Evolutionary conservation across 345 rosid genomes (phyloP), one percentile per base, ranked within the genome.

Genomic region (Arabidopsis arenosa): DNA sequence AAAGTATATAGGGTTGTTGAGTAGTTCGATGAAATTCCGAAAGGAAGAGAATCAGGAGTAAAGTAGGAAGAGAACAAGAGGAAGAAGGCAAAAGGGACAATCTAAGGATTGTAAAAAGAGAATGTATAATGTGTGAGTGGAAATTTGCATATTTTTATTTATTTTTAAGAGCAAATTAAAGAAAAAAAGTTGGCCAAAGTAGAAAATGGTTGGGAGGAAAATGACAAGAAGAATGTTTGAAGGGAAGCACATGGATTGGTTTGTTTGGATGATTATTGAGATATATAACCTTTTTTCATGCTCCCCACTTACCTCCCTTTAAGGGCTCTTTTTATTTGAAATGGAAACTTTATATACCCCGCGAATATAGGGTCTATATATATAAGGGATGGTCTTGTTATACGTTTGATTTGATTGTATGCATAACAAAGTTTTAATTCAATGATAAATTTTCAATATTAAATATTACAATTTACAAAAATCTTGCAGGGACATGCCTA

Each of bases 231-330:
- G 83, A 81, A 83, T 68, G 85, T 84, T 80, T 86, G 79, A 73
- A 74, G 79, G 75, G 67, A 81, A 85, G 92, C 90, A 75, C 84
- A 83, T 92, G 93, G 93, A 90, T 84, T 88, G 85, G 86, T 74
- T 73, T 85, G 90, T 79, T 93, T 90, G 91, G 89, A 83, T 83
- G 88, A 90, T 89, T 86, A 82, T 84, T 74, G 73, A 76, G 48
- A 14, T 14, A 56, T 56, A 63, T 77, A 72, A 70, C 51, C 63
- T 4, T 56, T 56, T 70, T 64, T 64, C 76, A 64, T 77, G 76
- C 72, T 9, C 49, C 76, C 76, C 80, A 77, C 80, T 77, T 77
- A 70, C 75, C 65, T 70, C 65, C 26, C 21, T 26, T 6, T 70
- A 23, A 45, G 71, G 66, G 58, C 52, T 76, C 64, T 17, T 70